Evolutionary conservation across 495 filamentous ascomycete genomes (phyloP), one percentile per base, ranked within the genome.

Genomic region (Aspergillus funiculosus): DNA sequence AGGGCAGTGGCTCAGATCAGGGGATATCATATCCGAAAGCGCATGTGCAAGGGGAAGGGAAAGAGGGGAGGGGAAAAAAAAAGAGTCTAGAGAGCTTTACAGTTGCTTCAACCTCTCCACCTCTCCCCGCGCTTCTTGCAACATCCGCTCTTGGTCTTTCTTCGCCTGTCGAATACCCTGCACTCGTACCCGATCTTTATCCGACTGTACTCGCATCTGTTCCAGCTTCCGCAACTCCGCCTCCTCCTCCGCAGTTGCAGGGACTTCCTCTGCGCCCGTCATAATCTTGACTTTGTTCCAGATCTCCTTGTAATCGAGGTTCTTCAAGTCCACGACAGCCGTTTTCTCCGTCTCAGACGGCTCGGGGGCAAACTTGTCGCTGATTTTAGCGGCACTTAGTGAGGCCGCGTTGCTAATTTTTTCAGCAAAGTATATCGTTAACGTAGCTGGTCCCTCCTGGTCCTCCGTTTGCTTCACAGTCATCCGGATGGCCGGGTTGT

Each of bases 401-500:
- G 49, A 39, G 6, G 61, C 65, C 15, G 64, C 59, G n/a, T 55
- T 64, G 49, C 61, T 58, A n/a, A 60, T 38, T 25, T 51, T 54
- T 46, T 65, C 60, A 27, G 72, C 59, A 60, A 86, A 89, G 71
- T 88, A 87, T 41, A 98, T 70, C 48, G 81, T 85, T 64, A 97
- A 69, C 4, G 90, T 80, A 76, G 81, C 27, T 70, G 79, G 37
- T 55, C 61, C 60, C 6, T 66, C 58, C 39, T 79, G 67, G 18
- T 84, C 69, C 14, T 47, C 31, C 15, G 73, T 80, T 38, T 87
- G 83, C 54, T 78, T 78, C 41, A 97, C 80, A 26, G 85, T 82
- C 81, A 97, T 91, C 11, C 79, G 76, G 11, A 97, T 61, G 6
- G 78, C 71, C 0, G 92, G 92, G 61, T 98, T 98, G 72, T 92